Evolutionary conservation across 208 protist species (phyloP).

Genomic region (Acanthamoeba royreba): DNA sequence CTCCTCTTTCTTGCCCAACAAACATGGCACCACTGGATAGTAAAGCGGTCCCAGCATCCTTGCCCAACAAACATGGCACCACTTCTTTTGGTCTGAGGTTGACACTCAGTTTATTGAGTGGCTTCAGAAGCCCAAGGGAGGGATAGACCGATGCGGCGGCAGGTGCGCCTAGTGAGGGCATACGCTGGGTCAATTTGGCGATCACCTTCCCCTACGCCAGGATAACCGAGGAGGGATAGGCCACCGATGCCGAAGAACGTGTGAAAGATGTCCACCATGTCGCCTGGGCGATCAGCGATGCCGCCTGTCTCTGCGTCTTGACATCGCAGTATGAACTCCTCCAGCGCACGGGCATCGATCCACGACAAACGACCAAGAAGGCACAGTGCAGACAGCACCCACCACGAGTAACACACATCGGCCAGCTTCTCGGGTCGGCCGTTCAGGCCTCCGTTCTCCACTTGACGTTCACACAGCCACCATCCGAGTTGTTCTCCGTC

Average conservation of each 20-base stretch:
- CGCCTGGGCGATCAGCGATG: conserved; percentile 96
- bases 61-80: too few species aligned
- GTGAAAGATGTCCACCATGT: conserved; percentile 98
- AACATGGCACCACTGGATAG: too few species aligned
- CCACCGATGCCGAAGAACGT: conserved; percentile 98
- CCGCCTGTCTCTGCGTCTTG: conserved; percentile 95
- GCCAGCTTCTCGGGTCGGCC: conserved; percentile 98
- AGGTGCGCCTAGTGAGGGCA: not conserved
- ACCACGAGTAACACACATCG: conserved; percentile 99
- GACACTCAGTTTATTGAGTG: too few species aligned
- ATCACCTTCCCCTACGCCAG: not conserved
- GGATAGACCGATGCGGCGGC: not conserved
- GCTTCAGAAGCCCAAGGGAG: not conserved
- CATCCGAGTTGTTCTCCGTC: conserved; percentile 91
- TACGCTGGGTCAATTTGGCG: not conserved
- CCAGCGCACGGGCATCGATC: conserved; percentile 92
- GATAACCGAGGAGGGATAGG: conserved; percentile 78
- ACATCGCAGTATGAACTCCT: conserved; percentile 92
- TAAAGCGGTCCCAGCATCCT: too few species aligned
- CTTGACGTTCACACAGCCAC: conserved; percentile 98
- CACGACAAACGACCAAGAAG: conserved; percentile 91
- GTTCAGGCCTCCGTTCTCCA: conserved; percentile 96
- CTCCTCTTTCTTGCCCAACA: too few species aligned
- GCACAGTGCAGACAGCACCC: conserved; percentile 95
- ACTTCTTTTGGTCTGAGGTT: too few species aligned